Evolutionary conservation across 179 eudicot species (phyloP).

Genomic region (Silene coronaria): DNA sequence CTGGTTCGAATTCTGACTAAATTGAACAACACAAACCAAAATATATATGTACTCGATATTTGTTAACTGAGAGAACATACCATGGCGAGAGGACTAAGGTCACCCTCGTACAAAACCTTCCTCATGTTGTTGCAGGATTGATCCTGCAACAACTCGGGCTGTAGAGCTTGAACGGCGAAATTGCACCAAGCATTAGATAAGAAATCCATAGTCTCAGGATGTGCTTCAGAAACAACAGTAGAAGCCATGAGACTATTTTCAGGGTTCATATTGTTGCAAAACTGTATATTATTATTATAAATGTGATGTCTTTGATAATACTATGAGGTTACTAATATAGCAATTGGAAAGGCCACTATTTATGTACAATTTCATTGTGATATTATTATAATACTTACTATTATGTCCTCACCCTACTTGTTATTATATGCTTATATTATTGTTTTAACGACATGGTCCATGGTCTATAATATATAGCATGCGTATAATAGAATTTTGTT

Average conservation of each 20-base stretch:
- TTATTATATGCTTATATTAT: slow-evolving; percentile 24
- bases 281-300: no score
- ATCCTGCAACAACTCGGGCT: slow-evolving; percentile 23
- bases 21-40: neutral
- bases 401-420: slow-evolving; percentile 31
- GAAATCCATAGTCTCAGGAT: slow-evolving; percentile 89
- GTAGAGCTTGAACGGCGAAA: slow-evolving; percentile 74
- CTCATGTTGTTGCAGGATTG: slow-evolving; percentile 20
- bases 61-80: slow-evolving; percentile 4
- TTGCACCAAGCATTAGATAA: slow-evolving; percentile 87
- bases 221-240: slow-evolving; percentile 64
- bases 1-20: neutral
- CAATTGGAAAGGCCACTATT: slow-evolving; percentile 10
- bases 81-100: slow-evolving; percentile 7
- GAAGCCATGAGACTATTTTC: slow-evolving; percentile 27
- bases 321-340: slow-evolving; percentile 16
- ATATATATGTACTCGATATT: no score
- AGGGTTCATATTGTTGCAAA: slow-evolving; percentile 17
- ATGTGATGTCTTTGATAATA: neutral
- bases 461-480: slow-evolving; percentile 1
- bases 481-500: neutral
- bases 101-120: slow-evolving; percentile 17
- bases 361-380: neutral
- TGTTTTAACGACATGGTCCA: slow-evolving; percentile 23
- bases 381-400: slow-evolving; percentile 11